phyloP scores from a whole-genome alignment of 2,329 filamentous ascomycete species.

The Xylaria sp. region DNA sequence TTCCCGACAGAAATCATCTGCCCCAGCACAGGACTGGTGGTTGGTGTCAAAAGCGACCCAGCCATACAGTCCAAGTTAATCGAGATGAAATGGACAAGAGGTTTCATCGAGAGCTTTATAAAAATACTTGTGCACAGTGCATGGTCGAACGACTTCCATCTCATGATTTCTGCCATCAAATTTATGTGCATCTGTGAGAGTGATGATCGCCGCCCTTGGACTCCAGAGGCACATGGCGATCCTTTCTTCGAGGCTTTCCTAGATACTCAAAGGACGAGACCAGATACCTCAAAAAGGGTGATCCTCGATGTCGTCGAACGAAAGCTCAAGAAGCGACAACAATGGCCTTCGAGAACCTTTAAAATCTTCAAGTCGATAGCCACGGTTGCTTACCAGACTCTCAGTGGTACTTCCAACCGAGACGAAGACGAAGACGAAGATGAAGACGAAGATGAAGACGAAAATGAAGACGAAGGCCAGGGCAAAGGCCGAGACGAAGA shows the following conservation, averaged over 20 bases:
- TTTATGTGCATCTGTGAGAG: neutral
- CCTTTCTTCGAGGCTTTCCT: conserved; percentile 5
- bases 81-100: neutral
- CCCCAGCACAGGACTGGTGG: neutral
- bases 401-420: too few species aligned
- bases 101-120: neutral
- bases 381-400: too few species aligned
- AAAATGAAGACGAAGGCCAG: too few species aligned
- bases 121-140: neutral
- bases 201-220: conserved; percentile 7
- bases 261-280: neutral
- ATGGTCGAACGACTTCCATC: neutral
- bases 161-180: conserved; percentile 8
- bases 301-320: neutral
- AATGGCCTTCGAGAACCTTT: conserved; percentile 2
- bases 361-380: conserved; percentile 1
- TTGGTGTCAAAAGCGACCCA: accelerated
- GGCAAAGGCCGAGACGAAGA: neutral
- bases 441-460: neutral
- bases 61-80: neutral
- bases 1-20: conserved; percentile 8
- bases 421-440: neutral
- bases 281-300: neutral
- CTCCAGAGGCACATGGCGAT: neutral
- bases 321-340: neutral